phyloP scores from a whole-genome alignment of 306 rosid species.

The Gleditsia sinensis region DNA sequence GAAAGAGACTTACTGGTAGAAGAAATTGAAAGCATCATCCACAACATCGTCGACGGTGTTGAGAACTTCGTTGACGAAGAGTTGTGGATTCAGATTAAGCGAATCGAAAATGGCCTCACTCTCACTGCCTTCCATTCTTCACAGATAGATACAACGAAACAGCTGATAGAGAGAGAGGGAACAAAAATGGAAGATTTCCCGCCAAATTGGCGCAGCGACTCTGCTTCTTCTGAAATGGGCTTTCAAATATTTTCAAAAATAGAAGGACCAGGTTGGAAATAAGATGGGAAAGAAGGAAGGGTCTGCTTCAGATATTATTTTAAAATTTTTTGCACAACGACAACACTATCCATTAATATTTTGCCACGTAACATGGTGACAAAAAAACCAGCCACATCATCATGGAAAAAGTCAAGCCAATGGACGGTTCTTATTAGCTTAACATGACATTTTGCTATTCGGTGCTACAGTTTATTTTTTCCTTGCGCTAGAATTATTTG shows the following conservation, averaged over 20 bases:
- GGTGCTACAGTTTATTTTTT: too few species aligned
- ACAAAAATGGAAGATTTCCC: slow-evolving; percentile 30
- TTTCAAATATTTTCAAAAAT: background rate
- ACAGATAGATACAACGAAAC: background rate
- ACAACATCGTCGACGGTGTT: slow-evolving; percentile 64
- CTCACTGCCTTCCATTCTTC: slow-evolving; percentile 62
- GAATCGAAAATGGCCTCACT: slow-evolving; percentile 68
- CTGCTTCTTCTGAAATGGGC: background rate
- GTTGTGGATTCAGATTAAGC: slow-evolving; percentile 70
- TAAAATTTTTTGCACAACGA: too few species aligned
- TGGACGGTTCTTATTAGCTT: background rate
- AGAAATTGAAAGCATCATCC: slow-evolving; percentile 65
- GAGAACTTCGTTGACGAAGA: slow-evolving; percentile 72
- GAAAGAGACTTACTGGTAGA: slow-evolving; percentile 46
- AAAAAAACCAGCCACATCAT: background rate
- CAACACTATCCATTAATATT: background rate
- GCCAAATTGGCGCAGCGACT: slow-evolving; percentile 26
- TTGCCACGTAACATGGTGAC: background rate
- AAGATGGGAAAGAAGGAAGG: too few species aligned
- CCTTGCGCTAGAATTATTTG: too few species aligned
- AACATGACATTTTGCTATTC: background rate
- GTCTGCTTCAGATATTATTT: too few species aligned
- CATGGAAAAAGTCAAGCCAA: background rate
- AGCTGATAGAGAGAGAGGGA: background rate
- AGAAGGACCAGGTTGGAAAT: background rate